phyloP scores from a whole-genome alignment of 371 early-diverging fungal species.

The Mortierella sp. region DNA sequence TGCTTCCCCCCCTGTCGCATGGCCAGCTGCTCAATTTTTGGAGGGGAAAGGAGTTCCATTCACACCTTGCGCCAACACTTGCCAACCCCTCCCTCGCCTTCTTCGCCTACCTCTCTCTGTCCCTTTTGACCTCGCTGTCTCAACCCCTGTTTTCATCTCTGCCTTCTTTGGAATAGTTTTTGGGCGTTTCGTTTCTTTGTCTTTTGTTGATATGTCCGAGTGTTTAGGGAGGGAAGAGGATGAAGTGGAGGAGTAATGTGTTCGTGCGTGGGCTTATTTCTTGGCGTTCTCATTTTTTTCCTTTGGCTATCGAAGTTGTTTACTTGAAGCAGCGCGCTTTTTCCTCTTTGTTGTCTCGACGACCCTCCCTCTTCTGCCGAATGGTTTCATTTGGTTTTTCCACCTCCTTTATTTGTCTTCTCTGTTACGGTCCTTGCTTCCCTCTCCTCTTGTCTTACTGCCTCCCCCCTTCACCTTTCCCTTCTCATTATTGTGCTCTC shows the following conservation, averaged over 20 bases:
- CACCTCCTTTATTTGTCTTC: too few species aligned
- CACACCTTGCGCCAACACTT: neutral
- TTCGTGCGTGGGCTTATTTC: neutral
- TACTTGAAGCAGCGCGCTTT: too few species aligned
- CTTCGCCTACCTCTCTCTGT: neutral
- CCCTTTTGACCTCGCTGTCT: neutral
- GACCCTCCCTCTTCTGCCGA: too few species aligned
- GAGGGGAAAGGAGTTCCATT: neutral
- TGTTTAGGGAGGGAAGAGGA: neutral
- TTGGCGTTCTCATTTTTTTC: neutral
- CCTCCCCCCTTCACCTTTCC: neutral
- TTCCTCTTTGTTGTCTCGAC: too few species aligned
- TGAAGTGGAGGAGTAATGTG: neutral
- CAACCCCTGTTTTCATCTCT: slow-evolving; percentile 1
- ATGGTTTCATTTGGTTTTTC: too few species aligned
- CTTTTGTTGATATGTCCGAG: neutral
- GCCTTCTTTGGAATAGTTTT: neutral
- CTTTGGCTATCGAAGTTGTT: too few species aligned
- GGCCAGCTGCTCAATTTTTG: neutral
- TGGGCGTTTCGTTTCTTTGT: neutral
- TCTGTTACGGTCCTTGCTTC: too few species aligned
- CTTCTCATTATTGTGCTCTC: neutral
- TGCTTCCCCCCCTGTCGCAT: neutral
- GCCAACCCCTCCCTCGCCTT: too few species aligned
- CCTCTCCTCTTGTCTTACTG: neutral